These are phyloP conservation scores for Phytopythium montanum DNA, from an alignment of 352 stramenopile species.

Conservation along the genomic window DNA sequence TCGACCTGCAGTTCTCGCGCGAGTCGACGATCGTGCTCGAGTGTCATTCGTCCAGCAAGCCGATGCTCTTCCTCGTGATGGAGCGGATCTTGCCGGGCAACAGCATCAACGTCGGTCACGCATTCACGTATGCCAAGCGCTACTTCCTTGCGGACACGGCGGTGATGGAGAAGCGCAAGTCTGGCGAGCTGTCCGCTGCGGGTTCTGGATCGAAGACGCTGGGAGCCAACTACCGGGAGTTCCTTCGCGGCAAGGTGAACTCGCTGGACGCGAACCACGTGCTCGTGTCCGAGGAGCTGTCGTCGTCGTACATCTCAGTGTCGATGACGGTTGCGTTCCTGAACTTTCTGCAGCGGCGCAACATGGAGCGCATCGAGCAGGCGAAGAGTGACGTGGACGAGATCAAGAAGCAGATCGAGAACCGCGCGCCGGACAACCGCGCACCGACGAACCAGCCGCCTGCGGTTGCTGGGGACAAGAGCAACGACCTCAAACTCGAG, in stretches of 20 bases:
- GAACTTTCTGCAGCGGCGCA: constrained; percentile 65
- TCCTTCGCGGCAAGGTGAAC: constrained; percentile 52
- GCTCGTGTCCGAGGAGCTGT: constrained; percentile 81
- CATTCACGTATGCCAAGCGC: constrained; percentile 78
- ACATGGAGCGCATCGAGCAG: constrained; percentile 59
- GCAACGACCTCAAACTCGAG: constrained; percentile 46
- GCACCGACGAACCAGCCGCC: constrained; percentile 19
- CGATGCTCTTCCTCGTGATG: constrained; percentile 69
- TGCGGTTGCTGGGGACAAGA: constrained; percentile 16
- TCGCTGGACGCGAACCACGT: constrained; percentile 58
- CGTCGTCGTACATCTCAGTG: constrained; percentile 75
- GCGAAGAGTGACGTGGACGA: constrained; percentile 43
- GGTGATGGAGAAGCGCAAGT: constrained; percentile 43
- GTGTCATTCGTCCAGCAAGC: constrained; percentile 53
- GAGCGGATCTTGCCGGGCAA: constrained; percentile 59
- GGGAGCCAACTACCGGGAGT: constrained; percentile 50
- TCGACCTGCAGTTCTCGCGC: constrained; percentile 74
- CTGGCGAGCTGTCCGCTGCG: constrained; percentile 29
- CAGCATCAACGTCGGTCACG: constrained; percentile 63
- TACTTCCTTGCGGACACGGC: constrained; percentile 79
- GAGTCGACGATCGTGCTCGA: constrained; percentile 72
- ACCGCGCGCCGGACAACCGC: constrained; percentile 6
- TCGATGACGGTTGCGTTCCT: constrained; percentile 80
- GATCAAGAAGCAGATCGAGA: constrained; percentile 54
- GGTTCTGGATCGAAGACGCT: constrained; percentile 18